Evolutionary conservation across 352 stramenopile genomes (phyloP).

Genomic region (Phytopythium chamaehyphon): DNA sequence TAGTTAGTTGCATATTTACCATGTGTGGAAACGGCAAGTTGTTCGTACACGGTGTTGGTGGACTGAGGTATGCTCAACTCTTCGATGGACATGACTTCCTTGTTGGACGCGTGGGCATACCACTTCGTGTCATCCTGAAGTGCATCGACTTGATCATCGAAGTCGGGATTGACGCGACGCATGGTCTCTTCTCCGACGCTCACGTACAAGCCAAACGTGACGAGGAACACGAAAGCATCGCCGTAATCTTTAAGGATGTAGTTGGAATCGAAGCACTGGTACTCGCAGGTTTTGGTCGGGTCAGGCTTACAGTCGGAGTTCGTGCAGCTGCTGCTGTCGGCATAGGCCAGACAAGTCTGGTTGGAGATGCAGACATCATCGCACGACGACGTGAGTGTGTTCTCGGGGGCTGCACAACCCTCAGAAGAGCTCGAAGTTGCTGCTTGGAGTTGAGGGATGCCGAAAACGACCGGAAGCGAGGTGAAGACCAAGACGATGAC

Average conservation of each 20-base stretch:
- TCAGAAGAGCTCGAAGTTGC: too few species aligned
- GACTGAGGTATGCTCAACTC: conserved; percentile 13
- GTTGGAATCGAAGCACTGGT: conserved; percentile 10
- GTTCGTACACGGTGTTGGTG: conserved; percentile 17
- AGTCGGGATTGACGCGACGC: conserved; percentile 5
- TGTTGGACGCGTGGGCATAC: conserved; percentile 21
- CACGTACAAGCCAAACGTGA: conserved; percentile 21
- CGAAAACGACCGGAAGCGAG: too few species aligned
- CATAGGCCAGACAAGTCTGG: conserved; percentile 16
- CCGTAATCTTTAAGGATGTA: neutral
- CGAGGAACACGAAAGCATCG: conserved; percentile 18
- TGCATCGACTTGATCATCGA: conserved; percentile 8
- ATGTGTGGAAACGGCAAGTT: neutral
- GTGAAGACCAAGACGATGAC: too few species aligned
- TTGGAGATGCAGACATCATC: conserved; percentile 13
- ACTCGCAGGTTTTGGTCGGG: conserved; percentile 10
- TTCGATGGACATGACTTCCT: conserved; percentile 15
- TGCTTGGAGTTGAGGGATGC: too few species aligned
- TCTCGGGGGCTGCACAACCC: too few species aligned
- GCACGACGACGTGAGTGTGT: conserved; percentile 16
- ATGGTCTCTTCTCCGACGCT: conserved; percentile 19
- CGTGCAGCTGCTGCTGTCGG: conserved; percentile 6
- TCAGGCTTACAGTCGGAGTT: conserved; percentile 8
- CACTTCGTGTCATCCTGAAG: conserved; percentile 16
- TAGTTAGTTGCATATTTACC: neutral